Percentiles rank a stretch among this genome's conserved stretches.
Conservation (phyloP, 441 rosid species). For the Pelargonium australe region DNA sequence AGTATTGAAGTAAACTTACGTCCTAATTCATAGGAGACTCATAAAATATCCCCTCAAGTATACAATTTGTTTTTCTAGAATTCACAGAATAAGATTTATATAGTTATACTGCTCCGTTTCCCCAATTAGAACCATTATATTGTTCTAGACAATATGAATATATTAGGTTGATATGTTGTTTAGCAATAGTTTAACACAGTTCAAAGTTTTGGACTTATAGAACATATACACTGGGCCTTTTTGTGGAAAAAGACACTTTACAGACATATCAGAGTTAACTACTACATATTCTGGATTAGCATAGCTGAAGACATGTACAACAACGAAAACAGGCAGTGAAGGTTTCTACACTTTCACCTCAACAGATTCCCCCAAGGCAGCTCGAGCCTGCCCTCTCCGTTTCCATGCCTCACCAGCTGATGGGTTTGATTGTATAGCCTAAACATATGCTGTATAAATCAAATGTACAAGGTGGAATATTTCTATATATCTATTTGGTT, state of each 20-base stretch:
- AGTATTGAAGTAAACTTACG: neutral
- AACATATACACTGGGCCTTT: neutral
- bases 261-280: neutral
- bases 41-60: neutral
- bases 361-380: constrained; percentile 83
- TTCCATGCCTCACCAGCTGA: constrained; percentile 99
- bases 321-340: constrained; percentile 9
- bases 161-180: neutral
- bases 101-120: neutral
- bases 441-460: constrained; percentile 20
- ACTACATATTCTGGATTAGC: neutral
- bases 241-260: neutral
- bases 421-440: constrained; percentile 90
- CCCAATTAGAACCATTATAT: neutral
- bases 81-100: neutral
- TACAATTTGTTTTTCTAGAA: neutral
- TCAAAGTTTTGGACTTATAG: neutral
- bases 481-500: neutral
- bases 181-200: neutral
- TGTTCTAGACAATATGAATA: neutral
- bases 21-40: neutral
- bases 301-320: constrained; percentile 8
- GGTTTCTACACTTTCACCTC: constrained; percentile 47
- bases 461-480: constrained; percentile 17
- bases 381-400: constrained; percentile 98